phyloP scores from a whole-genome alignment of 768 basidiomycete species.

The Goffeauzyma gilvescens region DNA sequence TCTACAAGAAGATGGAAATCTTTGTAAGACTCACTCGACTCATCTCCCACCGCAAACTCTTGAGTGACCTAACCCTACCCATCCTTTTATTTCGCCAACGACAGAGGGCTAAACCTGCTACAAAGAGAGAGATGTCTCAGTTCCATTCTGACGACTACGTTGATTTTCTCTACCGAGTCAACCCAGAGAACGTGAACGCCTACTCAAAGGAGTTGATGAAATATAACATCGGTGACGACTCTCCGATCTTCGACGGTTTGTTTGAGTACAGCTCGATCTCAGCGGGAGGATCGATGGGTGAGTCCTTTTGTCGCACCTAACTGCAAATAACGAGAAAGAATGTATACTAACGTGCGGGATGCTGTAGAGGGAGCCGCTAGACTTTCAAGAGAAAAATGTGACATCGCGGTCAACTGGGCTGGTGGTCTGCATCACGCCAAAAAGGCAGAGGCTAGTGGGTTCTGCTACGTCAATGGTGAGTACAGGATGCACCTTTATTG shows the following conservation, averaged over 20 bases:
- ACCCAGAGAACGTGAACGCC: conserved; percentile 83
- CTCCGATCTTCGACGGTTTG: conserved; percentile 92
- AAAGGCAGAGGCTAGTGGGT: conserved; percentile 96
- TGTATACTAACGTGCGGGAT: neutral
- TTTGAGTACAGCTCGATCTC: conserved; percentile 99
- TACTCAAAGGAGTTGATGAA: conserved; percentile 90
- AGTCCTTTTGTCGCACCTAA: conserved; percentile 20
- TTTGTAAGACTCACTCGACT: conserved; percentile 49
- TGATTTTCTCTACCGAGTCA: conserved; percentile 83
- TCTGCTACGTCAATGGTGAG: conserved; percentile 94
- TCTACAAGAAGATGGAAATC: conserved; percentile 99
- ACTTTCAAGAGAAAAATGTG: conserved; percentile 86
- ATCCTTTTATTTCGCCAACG: neutral
- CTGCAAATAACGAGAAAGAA: neutral
- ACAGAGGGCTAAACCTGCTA: conserved; percentile 97
- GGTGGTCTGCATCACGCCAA: conserved; percentile 97
- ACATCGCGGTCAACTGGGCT: conserved; percentile 98
- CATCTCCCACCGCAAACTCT: neutral
- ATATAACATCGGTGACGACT: conserved; percentile 97
- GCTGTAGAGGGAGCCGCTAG: conserved; percentile 85
- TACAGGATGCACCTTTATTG: neutral
- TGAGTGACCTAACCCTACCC: neutral
- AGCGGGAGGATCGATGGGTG: conserved; percentile 98
- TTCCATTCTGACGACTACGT: conserved; percentile 99
- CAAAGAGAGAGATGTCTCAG: conserved; percentile 96